Conservation (phyloP, 495 filamentous ascomycete genomes). For the Extremus antarcticus region DNA sequence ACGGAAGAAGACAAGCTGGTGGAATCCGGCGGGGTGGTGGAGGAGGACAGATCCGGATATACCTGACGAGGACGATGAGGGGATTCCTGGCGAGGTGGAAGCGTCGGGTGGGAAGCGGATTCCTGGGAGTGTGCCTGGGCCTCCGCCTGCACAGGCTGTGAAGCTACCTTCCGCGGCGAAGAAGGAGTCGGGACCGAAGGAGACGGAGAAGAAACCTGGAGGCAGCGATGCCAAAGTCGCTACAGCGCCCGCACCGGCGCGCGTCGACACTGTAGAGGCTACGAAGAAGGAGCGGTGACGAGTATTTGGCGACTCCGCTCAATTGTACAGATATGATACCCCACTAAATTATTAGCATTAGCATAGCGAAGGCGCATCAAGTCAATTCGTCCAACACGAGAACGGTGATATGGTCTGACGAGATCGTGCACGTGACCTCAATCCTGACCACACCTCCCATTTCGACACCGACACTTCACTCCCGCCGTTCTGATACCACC, state of each 20-base stretch:
- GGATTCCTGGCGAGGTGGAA: conserved; percentile 10
- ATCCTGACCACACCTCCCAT: not conserved
- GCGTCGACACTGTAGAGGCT: conserved; percentile 4
- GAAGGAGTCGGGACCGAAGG: not conserved
- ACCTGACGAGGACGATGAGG: conserved; percentile 8
- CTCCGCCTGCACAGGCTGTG: conserved; percentile 5
- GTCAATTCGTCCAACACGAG: too few relatives aligned
- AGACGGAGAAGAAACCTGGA: too few relatives aligned
- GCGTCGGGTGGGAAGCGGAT: conserved; percentile 1
- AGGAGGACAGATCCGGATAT: conserved; percentile 8
- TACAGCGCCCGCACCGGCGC: conserved; percentile 1
- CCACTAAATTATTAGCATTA: conserved; percentile 9
- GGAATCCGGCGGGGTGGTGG: conserved; percentile 17
- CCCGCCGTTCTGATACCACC: not conserved
- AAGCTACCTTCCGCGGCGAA: not conserved
- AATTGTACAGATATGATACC: conserved; percentile 11
- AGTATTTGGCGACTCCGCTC: not conserved
- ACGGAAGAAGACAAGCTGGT: conserved; percentile 9
- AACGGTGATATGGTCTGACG: too few relatives aligned
- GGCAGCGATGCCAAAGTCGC: not conserved
- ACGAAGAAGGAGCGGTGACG: conserved; percentile 5
- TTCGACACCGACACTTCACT: not conserved
- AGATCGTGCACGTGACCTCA: not conserved
- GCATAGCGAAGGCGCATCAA: not conserved
- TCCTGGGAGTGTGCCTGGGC: conserved; percentile 13